Evolutionary conservation across 1,284 basidiomycete species (phyloP).

Genomic region (Rhizopogon hawkerae): DNA sequence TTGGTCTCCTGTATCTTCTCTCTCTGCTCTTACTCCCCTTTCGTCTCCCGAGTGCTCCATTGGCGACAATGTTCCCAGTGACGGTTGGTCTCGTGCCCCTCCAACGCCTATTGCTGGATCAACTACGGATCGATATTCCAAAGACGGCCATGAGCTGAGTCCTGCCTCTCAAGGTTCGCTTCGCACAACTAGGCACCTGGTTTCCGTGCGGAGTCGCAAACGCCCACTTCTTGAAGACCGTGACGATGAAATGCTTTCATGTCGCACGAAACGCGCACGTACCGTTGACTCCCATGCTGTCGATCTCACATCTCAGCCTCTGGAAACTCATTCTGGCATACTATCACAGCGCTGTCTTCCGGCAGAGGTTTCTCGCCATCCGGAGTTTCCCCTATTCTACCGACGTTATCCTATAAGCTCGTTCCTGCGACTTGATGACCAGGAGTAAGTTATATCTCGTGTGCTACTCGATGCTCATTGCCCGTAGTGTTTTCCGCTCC

Average conservation of each 20-base stretch:
- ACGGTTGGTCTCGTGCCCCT: not conserved
- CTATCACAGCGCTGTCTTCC: constrained; percentile 39
- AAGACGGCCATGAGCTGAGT: not conserved
- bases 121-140: not conserved
- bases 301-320: not conserved
- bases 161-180: not conserved
- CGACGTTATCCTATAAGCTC: constrained; percentile 55
- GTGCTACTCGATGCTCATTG: not conserved
- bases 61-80: not conserved
- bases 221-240: not conserved
- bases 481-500: constrained; percentile 26
- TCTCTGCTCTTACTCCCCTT: constrained; percentile 24
- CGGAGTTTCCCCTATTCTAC: constrained; percentile 51
- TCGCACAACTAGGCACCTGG: not conserved
- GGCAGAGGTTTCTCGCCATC: constrained; percentile 34
- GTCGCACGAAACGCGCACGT: not conserved
- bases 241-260: not conserved
- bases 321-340: not conserved
- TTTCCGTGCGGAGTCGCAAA: not conserved
- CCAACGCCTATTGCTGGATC: not conserved
- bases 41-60: constrained; percentile 17
- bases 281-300: not conserved
- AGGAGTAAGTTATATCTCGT: constrained; percentile 19
- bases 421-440: constrained; percentile 32
- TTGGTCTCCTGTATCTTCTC: constrained; percentile 18